These are phyloP conservation scores for Leishmania martiniquensis DNA, from an alignment of 208 protist genomes.

Conservation along the genomic window DNA sequence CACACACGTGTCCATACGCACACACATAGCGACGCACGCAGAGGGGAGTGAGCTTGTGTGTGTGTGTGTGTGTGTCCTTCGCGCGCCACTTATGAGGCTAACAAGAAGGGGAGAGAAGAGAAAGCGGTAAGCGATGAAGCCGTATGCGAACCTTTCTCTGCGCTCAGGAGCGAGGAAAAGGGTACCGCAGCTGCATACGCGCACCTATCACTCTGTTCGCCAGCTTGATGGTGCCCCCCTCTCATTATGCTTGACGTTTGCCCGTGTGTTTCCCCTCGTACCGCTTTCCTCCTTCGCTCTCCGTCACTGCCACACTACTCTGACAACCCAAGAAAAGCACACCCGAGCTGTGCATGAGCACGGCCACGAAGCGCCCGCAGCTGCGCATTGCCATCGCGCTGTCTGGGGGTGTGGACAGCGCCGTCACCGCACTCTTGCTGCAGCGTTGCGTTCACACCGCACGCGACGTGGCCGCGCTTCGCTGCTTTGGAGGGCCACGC, in stretches of 20 bases:
- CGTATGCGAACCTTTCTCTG: background rate
- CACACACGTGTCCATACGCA: background rate
- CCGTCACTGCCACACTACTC: background rate
- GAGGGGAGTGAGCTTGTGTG: background rate
- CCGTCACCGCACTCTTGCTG: conserved; percentile 66
- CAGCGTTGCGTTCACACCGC: conserved; percentile 52
- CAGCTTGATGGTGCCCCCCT: background rate
- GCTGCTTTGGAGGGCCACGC: conserved; percentile 15
- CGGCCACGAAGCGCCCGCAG: background rate
- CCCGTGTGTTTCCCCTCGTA: background rate
- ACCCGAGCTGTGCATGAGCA: background rate
- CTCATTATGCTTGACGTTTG: background rate
- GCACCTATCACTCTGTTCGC: background rate
- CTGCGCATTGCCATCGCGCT: conserved; percentile 68
- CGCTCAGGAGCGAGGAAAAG: background rate
- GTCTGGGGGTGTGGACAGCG: conserved; percentile 86
- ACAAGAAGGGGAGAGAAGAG: background rate
- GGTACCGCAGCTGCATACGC: background rate
- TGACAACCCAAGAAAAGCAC: background rate
- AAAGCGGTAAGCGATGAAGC: background rate
- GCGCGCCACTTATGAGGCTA: background rate
- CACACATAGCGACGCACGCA: background rate
- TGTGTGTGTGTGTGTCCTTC: conserved; percentile 7
- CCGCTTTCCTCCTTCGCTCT: background rate
- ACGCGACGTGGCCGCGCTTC: conserved; percentile 59